Percentiles rank a stretch among this genome's conserved stretches.
Conservation (phyloP, 768 basidiomycete species). For the Leccinum rimulosum region DNA sequence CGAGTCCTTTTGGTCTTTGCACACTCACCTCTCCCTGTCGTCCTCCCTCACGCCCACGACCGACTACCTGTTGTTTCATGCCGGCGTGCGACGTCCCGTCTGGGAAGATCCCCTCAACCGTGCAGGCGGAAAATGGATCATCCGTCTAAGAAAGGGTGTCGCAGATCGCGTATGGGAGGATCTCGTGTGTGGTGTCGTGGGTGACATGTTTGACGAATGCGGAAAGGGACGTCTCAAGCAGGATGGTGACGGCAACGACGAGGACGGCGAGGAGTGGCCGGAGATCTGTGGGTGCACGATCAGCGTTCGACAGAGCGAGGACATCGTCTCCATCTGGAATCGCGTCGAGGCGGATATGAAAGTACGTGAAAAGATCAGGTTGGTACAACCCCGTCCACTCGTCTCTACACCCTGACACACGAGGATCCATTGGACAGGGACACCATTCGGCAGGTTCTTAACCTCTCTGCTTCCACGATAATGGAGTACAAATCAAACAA, state of each 20-base stretch:
- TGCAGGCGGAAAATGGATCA: conserved; percentile 91
- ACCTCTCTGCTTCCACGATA: conserved; percentile 70
- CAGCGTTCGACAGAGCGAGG: conserved; percentile 89
- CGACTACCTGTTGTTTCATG: conserved; percentile 91
- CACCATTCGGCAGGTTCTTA: conserved; percentile 71
- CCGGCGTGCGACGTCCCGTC: conserved; percentile 80
- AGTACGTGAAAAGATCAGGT: conserved; percentile 82
- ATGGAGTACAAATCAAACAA: conserved; percentile 98
- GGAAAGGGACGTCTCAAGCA: conserved; percentile 31
- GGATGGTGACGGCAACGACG: conserved; percentile 35
- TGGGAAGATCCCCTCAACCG: conserved; percentile 95
- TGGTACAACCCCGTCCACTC: conserved; percentile 34
- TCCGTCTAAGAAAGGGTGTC: conserved; percentile 87
- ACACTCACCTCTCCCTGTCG: conserved; percentile 87
- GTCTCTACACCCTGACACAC: conserved; percentile 19
- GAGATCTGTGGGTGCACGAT: conserved; percentile 96
- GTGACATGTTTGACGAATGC: conserved; percentile 84
- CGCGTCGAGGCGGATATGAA: conserved; percentile 73
- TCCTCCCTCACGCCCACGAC: conserved; percentile 85
- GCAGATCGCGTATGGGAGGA: conserved; percentile 92
- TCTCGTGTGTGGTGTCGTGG: conserved; percentile 80
- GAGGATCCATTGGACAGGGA: conserved; percentile 49
- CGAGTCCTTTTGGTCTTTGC: conserved; percentile 94
- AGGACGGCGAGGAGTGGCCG: conserved; percentile 52
- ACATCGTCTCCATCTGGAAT: conserved; percentile 94